These are phyloP conservation scores for Botrytis hyacinthi DNA, from an alignment of 2,329 filamentous ascomycete genomes.

Conservation along the genomic window DNA sequence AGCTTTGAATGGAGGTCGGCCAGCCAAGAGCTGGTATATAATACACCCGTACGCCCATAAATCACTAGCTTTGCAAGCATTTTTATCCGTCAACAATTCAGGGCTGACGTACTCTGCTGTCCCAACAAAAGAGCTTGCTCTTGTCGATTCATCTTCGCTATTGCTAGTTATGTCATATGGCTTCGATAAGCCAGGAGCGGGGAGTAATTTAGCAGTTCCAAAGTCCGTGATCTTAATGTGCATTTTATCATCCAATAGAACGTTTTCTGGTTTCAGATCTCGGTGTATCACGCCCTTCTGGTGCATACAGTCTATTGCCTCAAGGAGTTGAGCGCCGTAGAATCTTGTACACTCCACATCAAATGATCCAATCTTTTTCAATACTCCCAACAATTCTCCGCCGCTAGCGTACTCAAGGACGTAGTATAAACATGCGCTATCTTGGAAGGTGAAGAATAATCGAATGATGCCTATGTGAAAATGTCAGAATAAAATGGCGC, in stretches of 20 bases:
- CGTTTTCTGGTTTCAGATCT: slow-evolving; percentile 95
- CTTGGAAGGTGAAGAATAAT: slow-evolving; percentile 97
- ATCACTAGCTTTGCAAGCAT: slow-evolving; percentile 95
- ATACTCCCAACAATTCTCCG: slow-evolving; percentile 84
- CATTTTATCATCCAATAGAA: slow-evolving; percentile 91
- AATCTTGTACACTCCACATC: slow-evolving; percentile 93
- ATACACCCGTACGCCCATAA: slow-evolving; percentile 99
- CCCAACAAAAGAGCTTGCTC: slow-evolving; percentile 92
- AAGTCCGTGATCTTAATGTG: slow-evolving; percentile 99
- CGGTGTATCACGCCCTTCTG: slow-evolving; percentile 92
- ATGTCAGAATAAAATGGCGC: neutral
- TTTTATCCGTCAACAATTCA: slow-evolving; percentile 94
- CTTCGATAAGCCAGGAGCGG: slow-evolving; percentile 46
- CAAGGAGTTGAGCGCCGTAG: slow-evolving; percentile 92
- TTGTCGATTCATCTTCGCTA: slow-evolving; percentile 57
- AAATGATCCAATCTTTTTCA: slow-evolving; percentile 94
- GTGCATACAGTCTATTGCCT: slow-evolving; percentile 98
- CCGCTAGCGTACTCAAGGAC: slow-evolving; percentile 91
- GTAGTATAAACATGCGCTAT: slow-evolving; percentile 94
- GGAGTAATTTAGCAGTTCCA: slow-evolving; percentile 92
- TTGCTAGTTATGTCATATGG: slow-evolving; percentile 43
- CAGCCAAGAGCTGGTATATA: slow-evolving; percentile 91
- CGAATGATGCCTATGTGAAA: slow-evolving; percentile 67
- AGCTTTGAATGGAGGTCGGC: slow-evolving; percentile 95
- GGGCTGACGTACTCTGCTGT: slow-evolving; percentile 98